A percentile compares a stretch with the other conserved stretches of the same genome.
Conservation (phyloP, 495 filamentous ascomycete genomes). For the Aspergillus coremiiformis region DNA sequence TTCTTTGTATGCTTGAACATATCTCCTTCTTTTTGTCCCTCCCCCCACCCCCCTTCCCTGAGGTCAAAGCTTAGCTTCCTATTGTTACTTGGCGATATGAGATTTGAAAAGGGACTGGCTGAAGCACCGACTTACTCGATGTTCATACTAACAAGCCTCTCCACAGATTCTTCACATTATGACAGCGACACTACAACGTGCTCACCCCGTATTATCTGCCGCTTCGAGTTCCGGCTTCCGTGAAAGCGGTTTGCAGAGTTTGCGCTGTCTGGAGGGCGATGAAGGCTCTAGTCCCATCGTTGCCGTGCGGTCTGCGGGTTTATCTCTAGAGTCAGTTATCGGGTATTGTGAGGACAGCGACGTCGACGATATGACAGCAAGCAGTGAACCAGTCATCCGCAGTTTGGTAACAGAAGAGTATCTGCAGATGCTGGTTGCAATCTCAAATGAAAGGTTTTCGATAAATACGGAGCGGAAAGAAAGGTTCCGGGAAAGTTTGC, state of each 20-base stretch:
- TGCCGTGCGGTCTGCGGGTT: constrained; percentile 70
- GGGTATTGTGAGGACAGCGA: constrained; percentile 45
- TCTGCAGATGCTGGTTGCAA: constrained; percentile 52
- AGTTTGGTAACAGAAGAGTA: constrained; percentile 49
- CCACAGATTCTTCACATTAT: constrained; percentile 80
- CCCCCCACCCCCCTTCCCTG: no score
- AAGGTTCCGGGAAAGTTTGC: constrained; percentile 42
- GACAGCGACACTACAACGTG: constrained; percentile 61
- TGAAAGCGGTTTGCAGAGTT: constrained; percentile 65
- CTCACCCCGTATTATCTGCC: constrained; percentile 62
- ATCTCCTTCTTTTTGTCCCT: background rate
- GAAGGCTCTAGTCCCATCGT: constrained; percentile 58
- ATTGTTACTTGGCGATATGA: background rate
- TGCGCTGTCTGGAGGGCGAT: constrained; percentile 31
- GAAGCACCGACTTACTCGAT: background rate
- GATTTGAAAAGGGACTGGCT: background rate
- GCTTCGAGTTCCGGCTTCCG: constrained; percentile 79
- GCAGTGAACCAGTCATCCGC: constrained; percentile 26
- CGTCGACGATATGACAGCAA: constrained; percentile 27
- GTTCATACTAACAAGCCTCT: background rate
- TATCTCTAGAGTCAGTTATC: constrained; percentile 71
- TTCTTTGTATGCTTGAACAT: background rate
- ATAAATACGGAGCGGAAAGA: constrained; percentile 65
- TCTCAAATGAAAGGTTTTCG: constrained; percentile 70
- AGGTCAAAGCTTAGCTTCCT: background rate